Percentiles rank a stretch among this genome's conserved stretches.
Evolutionary conservation across 768 basidiomycete genomes (phyloP).

Genomic region (Russula brevipes): DNA sequence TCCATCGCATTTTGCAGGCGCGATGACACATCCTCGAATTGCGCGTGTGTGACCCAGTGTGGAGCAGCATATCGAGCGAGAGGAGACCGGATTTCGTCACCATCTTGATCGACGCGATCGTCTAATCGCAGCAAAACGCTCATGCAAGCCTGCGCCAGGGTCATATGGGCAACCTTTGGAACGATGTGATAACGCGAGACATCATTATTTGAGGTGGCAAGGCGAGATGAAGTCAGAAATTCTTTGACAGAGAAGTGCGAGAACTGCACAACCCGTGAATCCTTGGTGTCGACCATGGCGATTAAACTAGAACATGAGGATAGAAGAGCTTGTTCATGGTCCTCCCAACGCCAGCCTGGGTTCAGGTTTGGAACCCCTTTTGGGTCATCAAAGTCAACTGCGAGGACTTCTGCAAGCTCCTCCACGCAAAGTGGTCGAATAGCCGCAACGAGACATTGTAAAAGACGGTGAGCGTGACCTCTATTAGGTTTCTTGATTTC

Average conservation of each 20-base stretch:
- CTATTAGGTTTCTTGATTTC: neutral
- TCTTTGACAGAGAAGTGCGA: constrained; percentile 8
- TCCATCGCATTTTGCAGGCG: neutral
- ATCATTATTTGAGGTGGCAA: neutral
- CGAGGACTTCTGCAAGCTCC: constrained; percentile 10
- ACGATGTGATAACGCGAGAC: neutral
- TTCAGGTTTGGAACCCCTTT: constrained; percentile 2
- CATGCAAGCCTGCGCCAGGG: neutral
- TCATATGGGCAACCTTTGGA: neutral
- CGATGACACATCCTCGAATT: neutral
- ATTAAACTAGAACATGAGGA: neutral
- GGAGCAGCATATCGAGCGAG: neutral
- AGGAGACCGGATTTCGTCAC: neutral
- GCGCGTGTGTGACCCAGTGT: neutral
- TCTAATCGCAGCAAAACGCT: neutral
- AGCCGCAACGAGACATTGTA: constrained; percentile 7
- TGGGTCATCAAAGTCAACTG: neutral
- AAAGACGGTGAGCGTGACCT: neutral
- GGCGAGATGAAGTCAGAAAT: neutral
- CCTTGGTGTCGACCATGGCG: neutral
- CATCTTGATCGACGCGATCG: too few relatives aligned
- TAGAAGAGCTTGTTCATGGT: constrained; percentile 1
- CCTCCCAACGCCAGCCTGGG: neutral
- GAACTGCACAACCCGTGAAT: neutral
- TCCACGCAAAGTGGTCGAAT: neutral